Conservation (phyloP, 768 basidiomycete genomes). For the Kwoniella shandongensis region DNA sequence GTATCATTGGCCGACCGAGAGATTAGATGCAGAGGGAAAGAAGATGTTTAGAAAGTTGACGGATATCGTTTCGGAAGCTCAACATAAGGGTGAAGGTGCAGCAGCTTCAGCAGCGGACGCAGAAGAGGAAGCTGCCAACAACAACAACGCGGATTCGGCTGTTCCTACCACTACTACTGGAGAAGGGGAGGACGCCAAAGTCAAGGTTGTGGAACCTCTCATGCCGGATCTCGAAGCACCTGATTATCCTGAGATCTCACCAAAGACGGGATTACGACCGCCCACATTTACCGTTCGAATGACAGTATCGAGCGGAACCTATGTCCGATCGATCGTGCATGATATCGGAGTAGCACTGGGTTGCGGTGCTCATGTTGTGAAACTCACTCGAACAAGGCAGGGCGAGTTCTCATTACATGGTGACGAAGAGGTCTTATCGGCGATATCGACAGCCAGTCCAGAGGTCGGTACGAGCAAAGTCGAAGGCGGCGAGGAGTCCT, state of each 20-base stretch:
- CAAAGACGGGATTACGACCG: constrained; percentile 55
- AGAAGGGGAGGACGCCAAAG: not conserved
- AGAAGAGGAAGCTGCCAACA: not conserved
- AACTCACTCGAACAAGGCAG: constrained; percentile 83
- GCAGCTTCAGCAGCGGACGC: not conserved
- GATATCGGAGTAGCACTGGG: constrained; percentile 82
- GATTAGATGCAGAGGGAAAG: constrained; percentile 68
- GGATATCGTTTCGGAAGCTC: constrained; percentile 49
- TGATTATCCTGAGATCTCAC: constrained; percentile 32
- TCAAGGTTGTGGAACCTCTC: constrained; percentile 2
- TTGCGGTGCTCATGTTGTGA: constrained; percentile 90
- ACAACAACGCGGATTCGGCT: not conserved
- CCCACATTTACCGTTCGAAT: constrained; percentile 83
- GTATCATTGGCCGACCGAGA: constrained; percentile 73
- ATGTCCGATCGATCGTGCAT: constrained; percentile 92
- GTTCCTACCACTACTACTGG: constrained; percentile 5
- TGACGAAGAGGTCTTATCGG: constrained; percentile 24
- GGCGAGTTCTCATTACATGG: constrained; percentile 63
- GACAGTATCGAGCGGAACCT: constrained; percentile 94
- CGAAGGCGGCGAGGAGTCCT: not conserved
- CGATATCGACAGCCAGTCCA: constrained; percentile 4
- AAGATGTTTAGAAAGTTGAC: constrained; percentile 68
- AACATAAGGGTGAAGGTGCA: constrained; percentile 4
- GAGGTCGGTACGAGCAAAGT: not conserved
- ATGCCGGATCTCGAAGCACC: constrained; percentile 34